A percentile compares a stretch with the other conserved stretches of the same genome.
phyloP scores from a whole-genome alignment of 1,139 yeast species.

The Kazachstania sp. region DNA sequence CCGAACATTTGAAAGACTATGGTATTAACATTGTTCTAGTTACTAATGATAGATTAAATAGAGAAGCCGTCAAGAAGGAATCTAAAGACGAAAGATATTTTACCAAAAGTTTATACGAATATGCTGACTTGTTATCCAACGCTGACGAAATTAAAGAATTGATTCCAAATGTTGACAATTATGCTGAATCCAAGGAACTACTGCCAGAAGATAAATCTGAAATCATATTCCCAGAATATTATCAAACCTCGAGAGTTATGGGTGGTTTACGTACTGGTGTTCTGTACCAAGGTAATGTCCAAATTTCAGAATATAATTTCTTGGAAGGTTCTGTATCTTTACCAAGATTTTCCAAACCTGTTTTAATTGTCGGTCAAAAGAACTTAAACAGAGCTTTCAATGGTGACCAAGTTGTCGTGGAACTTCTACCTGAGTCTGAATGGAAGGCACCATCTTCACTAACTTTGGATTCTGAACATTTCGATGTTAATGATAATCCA shows the following conservation, averaged over 20 bases:
- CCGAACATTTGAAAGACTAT: conserved; percentile 46
- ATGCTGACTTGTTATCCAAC: conserved; percentile 64
- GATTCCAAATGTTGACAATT: conserved; percentile 51
- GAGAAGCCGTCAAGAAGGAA: conserved; percentile 47
- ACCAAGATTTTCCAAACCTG: conserved; percentile 70
- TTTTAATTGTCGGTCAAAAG: conserved; percentile 73
- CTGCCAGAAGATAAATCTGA: conserved; percentile 34
- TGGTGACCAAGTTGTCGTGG: conserved; percentile 87
- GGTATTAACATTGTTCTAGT: conserved; percentile 53
- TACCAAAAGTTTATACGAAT: conserved; percentile 53
- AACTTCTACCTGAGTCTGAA: conserved; percentile 71
- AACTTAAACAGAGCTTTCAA: conserved; percentile 84
- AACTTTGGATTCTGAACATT: conserved; percentile 64
- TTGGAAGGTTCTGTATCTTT: conserved; percentile 79
- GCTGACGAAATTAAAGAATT: conserved; percentile 73
- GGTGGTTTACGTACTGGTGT: conserved; percentile 89
- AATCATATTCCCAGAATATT: conserved; percentile 66
- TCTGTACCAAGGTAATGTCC: conserved; percentile 74
- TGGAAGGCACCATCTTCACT: conserved; percentile 85
- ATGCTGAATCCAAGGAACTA: conserved; percentile 14
- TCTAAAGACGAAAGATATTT: conserved; percentile 33
- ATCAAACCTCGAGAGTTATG: conserved; percentile 69
- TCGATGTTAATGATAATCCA: conserved; percentile 54
- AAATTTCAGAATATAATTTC: conserved; percentile 77
- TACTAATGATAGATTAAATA: conserved; percentile 69